Conservation (phyloP, 495 filamentous ascomycete genomes). For the Daldinia childiae region DNA sequence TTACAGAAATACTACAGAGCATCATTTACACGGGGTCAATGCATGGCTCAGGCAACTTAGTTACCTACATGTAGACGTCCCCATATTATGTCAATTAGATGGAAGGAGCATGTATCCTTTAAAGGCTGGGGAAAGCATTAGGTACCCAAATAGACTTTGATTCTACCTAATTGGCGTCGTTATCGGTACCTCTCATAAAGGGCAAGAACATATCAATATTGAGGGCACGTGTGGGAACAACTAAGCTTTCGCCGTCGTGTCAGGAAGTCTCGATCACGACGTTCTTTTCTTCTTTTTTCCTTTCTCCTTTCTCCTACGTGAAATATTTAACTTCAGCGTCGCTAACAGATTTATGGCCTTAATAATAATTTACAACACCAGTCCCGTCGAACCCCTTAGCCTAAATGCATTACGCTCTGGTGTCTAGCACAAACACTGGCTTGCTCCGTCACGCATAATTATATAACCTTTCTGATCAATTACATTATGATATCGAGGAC, state of each 20-base stretch:
- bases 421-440: background rate
- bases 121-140: background rate
- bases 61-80: background rate
- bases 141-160: constrained; percentile 3
- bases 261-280: constrained; percentile 9
- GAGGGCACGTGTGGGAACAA: constrained; percentile 7
- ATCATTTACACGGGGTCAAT: background rate
- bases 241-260: constrained; percentile 19
- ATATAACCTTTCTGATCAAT: background rate
- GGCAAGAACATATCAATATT: background rate
- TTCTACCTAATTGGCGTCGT: background rate
- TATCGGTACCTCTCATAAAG: background rate
- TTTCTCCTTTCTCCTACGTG: background rate
- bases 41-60: background rate
- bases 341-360: background rate
- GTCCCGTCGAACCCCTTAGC: background rate
- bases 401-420: background rate
- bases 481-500: constrained; percentile 10
- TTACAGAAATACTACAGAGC: too few species aligned
- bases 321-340: background rate
- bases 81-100: background rate
- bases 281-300: background rate
- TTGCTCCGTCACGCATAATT: background rate
- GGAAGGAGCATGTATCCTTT: background rate
- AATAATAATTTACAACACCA: background rate